Evolutionary conservation across 1,139 yeast genomes (phyloP).

Genomic region (Candida buenavistaensis): DNA sequence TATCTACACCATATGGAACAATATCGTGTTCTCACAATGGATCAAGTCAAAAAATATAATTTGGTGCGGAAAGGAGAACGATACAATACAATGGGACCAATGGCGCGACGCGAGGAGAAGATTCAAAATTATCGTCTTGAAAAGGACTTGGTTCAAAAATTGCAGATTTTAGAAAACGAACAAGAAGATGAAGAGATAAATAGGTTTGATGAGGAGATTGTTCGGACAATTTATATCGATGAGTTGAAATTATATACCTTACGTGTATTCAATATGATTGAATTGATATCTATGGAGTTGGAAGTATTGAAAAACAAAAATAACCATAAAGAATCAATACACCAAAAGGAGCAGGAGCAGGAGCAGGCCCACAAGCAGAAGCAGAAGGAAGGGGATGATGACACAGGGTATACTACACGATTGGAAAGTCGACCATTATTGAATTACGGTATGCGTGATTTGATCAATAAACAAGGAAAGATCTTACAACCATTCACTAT

Average conservation of each 20-base stretch:
- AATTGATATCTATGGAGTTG: conserved; percentile 55
- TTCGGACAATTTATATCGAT: conserved; percentile 54
- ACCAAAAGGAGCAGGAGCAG: conserved; percentile 4
- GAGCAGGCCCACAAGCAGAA: too few species aligned
- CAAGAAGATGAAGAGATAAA: conserved; percentile 27
- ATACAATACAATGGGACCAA: conserved; percentile 40
- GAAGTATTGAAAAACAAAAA: conserved; percentile 45
- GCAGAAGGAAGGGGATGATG: conserved; percentile 18
- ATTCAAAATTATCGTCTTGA: conserved; percentile 67
- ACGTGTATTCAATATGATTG: conserved; percentile 54
- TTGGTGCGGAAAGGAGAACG: conserved; percentile 40
- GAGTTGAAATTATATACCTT: conserved; percentile 55
- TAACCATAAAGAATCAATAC: conserved; percentile 17
- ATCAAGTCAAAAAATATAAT: conserved; percentile 42
- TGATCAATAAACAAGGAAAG: conserved; percentile 69
- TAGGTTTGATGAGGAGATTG: conserved; percentile 59
- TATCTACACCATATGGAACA: conserved; percentile 42
- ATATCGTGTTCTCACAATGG: conserved; percentile 39
- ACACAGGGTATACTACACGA: conserved; percentile 52
- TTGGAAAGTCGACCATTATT: conserved; percentile 45
- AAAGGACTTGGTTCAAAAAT: conserved; percentile 48
- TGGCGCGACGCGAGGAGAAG: conserved; percentile 64
- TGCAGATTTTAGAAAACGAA: conserved; percentile 31
- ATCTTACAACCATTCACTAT: conserved; percentile 84
- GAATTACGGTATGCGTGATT: conserved; percentile 28